Base-by-base conservation (phyloP, 2,329 filamentous ascomycete genomes). In the Botrytis medusae region DNA sequence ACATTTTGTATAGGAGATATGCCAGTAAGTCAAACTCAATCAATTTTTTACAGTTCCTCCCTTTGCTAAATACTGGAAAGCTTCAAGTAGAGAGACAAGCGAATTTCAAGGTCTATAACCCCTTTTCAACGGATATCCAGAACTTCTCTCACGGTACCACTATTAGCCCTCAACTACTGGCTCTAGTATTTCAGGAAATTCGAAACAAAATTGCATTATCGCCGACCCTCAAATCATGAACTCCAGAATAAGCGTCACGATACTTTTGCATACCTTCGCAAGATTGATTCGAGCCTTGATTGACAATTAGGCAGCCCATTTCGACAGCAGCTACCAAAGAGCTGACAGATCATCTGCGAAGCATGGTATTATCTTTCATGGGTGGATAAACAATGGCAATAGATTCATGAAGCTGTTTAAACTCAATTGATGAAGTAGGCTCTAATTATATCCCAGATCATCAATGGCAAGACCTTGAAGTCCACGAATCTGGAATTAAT, bases 141-240 rank as follows among this genome's bases (percentile, higher is more conserved):
- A 42, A 29, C 5, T 25, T 29, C 40, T 22, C 25, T 9, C 7
- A 29, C n/a, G 20, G 16, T 2, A 29, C 6, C 5, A 51, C 2
- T 29, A n/a, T 18, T 2, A 1, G 4, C 2, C 6, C 22, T 20
- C 34, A 29, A 1, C 1, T 5, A 16, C 4, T 4, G 1, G 2
- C 10, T 22, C 12, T 22, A 9, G 4, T 9, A 54, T 40, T 10
- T 16, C 5, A 8, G 16, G 1, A 54, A 22, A 2, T 22, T n/a
- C 32, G 37, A 51, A 16, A 67, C 40, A 37, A 2, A 12, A n/a
- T 25, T 7, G 2, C 2, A 67, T 7, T 25, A 68, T 54, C 4
- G 14, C 25, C 25, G 16, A 67, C 2, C 3, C 8, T n/a, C 37
- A 10, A 22, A 20, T 51, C 14, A n/a, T n/a, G 22, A 20, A 3